Percentiles rank a stretch among this genome's conserved stretches.
Evolutionary conservation across 2,329 filamentous ascomycete genomes (phyloP).

Genomic region (Byssochlamys sp.): DNA sequence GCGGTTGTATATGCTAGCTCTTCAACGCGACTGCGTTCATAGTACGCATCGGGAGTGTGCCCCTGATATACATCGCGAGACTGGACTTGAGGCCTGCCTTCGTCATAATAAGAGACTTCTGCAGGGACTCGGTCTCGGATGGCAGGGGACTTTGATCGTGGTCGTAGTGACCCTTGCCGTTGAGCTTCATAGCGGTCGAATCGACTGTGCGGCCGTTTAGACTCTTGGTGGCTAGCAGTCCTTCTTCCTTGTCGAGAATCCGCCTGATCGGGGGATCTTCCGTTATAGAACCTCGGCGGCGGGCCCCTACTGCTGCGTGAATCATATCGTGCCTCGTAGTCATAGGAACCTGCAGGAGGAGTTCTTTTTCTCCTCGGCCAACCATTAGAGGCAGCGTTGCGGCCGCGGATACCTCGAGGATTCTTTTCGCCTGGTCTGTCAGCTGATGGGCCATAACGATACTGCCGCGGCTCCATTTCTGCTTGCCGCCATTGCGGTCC

Average conservation of each 20-base stretch:
- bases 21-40: constrained; percentile 9
- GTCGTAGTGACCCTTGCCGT: constrained; percentile 14
- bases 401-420: constrained; percentile 5
- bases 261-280: constrained; percentile 9
- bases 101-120: constrained; percentile 15
- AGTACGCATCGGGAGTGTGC: constrained; percentile 10
- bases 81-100: constrained; percentile 14
- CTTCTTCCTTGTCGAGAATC: constrained; percentile 11
- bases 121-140: constrained; percentile 8
- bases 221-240: constrained; percentile 8
- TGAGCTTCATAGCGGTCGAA: constrained; percentile 19
- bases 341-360: constrained; percentile 6
- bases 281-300: constrained; percentile 6
- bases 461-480: constrained; percentile 8
- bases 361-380: constrained; percentile 9
- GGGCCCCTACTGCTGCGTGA: constrained; percentile 3
- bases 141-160: constrained; percentile 18
- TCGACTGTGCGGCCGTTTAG: constrained; percentile 16
- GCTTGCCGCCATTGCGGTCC: constrained; percentile 2
- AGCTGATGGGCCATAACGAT: constrained; percentile 5
- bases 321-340: constrained; percentile 9
- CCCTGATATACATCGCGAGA: constrained; percentile 9
- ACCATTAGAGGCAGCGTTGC: constrained; percentile 1
- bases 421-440: constrained; percentile 7
- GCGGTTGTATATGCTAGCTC: constrained; percentile 9